A percentile compares a stretch with the other conserved stretches of the same genome.
Conservation (phyloP, 2,329 filamentous ascomycete species). For the Ascochyta viciae-villosae region DNA sequence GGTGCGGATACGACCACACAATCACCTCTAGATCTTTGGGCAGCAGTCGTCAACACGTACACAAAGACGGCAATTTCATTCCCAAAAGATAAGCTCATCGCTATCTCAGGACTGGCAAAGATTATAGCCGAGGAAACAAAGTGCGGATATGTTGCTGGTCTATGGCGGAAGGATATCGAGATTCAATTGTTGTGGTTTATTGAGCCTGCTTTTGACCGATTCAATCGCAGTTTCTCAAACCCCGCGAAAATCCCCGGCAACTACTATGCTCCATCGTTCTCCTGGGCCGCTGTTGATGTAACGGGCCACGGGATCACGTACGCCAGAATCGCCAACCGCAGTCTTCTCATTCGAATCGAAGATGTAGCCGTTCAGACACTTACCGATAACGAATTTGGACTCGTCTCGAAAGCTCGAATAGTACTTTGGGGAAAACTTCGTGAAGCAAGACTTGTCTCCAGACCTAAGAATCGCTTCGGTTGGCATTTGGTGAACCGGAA, state of each 20-base stretch:
- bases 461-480: not conserved
- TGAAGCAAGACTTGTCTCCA: not conserved
- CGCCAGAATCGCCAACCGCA: not conserved
- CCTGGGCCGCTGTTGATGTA: slow-evolving; percentile 27
- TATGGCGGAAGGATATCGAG: not conserved
- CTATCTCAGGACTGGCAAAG: not conserved
- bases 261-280: slow-evolving; percentile 26
- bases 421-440: not conserved
- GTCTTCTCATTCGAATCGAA: not conserved
- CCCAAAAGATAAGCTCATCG: not conserved
- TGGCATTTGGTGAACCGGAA: slow-evolving; percentile 6
- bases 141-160: not conserved
- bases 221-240: not conserved
- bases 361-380: not conserved
- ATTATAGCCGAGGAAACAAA: not conserved
- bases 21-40: not conserved
- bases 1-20: not conserved
- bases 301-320: slow-evolving; percentile 23
- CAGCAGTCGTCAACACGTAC: not conserved
- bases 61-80: not conserved
- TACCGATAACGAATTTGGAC: not conserved
- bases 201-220: not conserved
- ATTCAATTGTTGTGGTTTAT: slow-evolving; percentile 1
- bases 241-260: not conserved
- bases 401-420: not conserved